phyloP scores from a whole-genome alignment of 495 filamentous ascomycete genomes.

The Xylaria intraflava region DNA sequence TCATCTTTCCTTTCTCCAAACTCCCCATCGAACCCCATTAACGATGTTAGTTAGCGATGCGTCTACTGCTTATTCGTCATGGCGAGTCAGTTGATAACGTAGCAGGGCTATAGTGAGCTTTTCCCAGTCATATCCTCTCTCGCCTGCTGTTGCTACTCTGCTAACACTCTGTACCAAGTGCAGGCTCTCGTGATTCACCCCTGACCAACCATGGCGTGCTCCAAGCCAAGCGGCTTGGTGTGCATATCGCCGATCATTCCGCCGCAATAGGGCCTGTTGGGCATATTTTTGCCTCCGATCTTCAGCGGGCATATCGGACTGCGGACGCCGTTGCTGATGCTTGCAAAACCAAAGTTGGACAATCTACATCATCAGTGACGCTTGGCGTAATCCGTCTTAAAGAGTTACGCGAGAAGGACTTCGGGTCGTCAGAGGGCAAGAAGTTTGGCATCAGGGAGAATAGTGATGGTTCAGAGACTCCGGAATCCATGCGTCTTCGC shows the following conservation, averaged over 20 bases:
- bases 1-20: background rate
- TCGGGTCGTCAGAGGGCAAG: conserved; percentile 62
- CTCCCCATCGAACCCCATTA: conserved; percentile 20
- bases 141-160: background rate
- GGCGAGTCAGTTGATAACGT: conserved; percentile 88
- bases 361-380: background rate
- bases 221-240: conserved; percentile 61
- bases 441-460: conserved; percentile 29
- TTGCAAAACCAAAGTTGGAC: conserved; percentile 25
- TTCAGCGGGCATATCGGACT: conserved; percentile 66
- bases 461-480: conserved; percentile 43
- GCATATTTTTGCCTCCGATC: conserved; percentile 72
- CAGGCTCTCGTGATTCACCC: conserved; percentile 68
- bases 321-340: conserved; percentile 56
- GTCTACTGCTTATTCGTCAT: conserved; percentile 73
- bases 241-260: conserved; percentile 46
- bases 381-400: conserved; percentile 40
- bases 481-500: conserved; percentile 57
- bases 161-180: conserved; percentile 46
- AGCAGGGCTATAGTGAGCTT: conserved; percentile 58
- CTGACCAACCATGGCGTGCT: conserved; percentile 77
- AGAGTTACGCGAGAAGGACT: conserved; percentile 65
- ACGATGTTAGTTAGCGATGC: conserved; percentile 41
- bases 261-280: conserved; percentile 40
- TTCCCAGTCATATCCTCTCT: background rate